These are phyloP conservation scores for Pythium coloratum DNA, from an alignment of 352 stramenopile genomes.

Conservation along the genomic window DNA sequence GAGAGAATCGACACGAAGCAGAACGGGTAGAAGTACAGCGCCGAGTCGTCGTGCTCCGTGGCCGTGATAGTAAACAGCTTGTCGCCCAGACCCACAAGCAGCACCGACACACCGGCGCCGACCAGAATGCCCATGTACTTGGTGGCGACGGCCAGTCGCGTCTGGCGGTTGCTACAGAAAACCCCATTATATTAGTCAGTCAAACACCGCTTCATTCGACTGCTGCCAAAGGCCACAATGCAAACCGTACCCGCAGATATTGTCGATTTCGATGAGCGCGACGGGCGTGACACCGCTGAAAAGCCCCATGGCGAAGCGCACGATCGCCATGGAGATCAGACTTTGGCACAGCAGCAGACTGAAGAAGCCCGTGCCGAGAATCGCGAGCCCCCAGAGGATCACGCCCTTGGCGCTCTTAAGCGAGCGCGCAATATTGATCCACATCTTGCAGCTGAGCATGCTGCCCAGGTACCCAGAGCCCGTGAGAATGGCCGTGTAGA, in stretches of 20 bases:
- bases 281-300: slow-evolving; percentile 75
- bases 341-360: slow-evolving; percentile 78
- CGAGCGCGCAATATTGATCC: slow-evolving; percentile 74
- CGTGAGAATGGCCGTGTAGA: slow-evolving; percentile 76
- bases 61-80: slow-evolving; percentile 50
- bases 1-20: slow-evolving; percentile 72
- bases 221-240: background rate
- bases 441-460: slow-evolving; percentile 69
- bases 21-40: slow-evolving; percentile 77
- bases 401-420: slow-evolving; percentile 80
- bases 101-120: slow-evolving; percentile 47
- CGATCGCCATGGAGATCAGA: slow-evolving; percentile 70
- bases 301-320: slow-evolving; percentile 74
- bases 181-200: slow-evolving; percentile 11
- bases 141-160: slow-evolving; percentile 53
- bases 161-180: slow-evolving; percentile 48
- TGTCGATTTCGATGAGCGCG: slow-evolving; percentile 80
- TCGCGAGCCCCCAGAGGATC: slow-evolving; percentile 75
- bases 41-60: slow-evolving; percentile 39
- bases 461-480: slow-evolving; percentile 69
- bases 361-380: slow-evolving; percentile 68
- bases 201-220: background rate
- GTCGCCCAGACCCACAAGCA: slow-evolving; percentile 46
- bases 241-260: slow-evolving; percentile 61
- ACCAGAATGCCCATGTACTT: slow-evolving; percentile 70